A percentile compares a stretch with the other conserved stretches of the same genome.
Evolutionary conservation across 805 yeast species (phyloP).

Genomic region (Komagataella pastoris): DNA sequence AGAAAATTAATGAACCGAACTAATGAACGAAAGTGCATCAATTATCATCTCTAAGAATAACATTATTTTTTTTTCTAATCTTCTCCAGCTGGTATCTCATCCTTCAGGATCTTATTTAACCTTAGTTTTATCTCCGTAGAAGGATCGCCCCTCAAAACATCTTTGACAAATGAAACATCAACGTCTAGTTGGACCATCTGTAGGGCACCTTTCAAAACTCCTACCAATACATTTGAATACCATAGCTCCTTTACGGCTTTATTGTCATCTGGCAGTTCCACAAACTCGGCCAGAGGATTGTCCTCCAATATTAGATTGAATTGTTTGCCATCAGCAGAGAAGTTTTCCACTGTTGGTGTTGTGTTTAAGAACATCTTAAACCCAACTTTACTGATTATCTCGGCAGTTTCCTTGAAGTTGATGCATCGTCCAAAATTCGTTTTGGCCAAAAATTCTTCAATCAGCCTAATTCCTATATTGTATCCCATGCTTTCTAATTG

Average conservation of each 20-base stretch:
- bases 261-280: conserved; percentile 80
- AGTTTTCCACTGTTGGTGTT: conserved; percentile 59
- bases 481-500: conserved; percentile 92
- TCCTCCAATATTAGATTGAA: conserved; percentile 66
- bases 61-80: conserved; percentile 28
- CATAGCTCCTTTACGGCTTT: conserved; percentile 61
- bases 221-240: conserved; percentile 87
- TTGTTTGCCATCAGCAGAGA: conserved; percentile 65
- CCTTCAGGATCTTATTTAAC: conserved; percentile 62
- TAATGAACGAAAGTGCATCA: not conserved
- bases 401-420: conserved; percentile 75
- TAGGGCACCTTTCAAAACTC: conserved; percentile 81
- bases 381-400: conserved; percentile 73
- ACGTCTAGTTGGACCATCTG: conserved; percentile 95
- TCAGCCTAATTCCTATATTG: conserved; percentile 79
- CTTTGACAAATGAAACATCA: conserved; percentile 69
- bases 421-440: conserved; percentile 78
- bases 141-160: conserved; percentile 71
- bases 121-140: conserved; percentile 68
- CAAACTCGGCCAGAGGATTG: conserved; percentile 90
- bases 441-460: conserved; percentile 86
- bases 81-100: conserved; percentile 96
- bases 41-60: not conserved
- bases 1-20: not conserved
- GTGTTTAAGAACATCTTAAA: conserved; percentile 83